Conservation (phyloP, 129 eudicot species). For the Escallonia rubra region DNA sequence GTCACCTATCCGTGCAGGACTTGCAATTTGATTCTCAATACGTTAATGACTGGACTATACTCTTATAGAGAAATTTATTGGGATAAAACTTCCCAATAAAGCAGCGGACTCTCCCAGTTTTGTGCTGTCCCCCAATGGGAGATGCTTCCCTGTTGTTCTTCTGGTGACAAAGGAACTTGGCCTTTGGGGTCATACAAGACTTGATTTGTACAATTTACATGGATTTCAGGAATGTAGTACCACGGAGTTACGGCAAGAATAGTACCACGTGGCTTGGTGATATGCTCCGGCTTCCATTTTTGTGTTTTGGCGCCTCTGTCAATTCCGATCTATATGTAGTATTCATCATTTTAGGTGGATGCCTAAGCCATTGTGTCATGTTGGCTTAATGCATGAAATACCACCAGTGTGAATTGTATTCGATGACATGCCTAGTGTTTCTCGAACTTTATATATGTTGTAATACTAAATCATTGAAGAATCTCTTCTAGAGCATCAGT, state of each 20-base stretch:
- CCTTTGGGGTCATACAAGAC: neutral
- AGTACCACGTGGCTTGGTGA: neutral
- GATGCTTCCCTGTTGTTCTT: neutral
- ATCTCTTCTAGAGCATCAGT: too few species aligned
- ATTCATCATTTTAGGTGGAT: too few species aligned
- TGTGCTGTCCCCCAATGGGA: neutral
- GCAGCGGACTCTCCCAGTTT: slow-evolving; percentile 3
- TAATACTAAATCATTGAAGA: too few species aligned
- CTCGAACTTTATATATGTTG: too few species aligned
- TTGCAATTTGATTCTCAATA: slow-evolving; percentile 72
- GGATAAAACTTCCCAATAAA: neutral
- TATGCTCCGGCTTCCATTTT: neutral
- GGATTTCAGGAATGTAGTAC: neutral
- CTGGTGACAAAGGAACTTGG: too few species aligned
- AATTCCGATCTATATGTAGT: neutral
- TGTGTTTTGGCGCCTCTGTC: neutral
- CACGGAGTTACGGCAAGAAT: too few species aligned
- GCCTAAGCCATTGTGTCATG: too few species aligned
- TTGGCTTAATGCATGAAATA: neutral
- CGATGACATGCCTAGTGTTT: neutral
- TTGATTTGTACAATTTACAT: neutral
- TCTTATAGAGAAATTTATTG: slow-evolving; percentile 15
- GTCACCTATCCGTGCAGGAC: slow-evolving; percentile 38
- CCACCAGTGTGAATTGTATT: neutral
- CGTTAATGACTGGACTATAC: slow-evolving; percentile 55